Percentiles rank a stretch among this genome's conserved stretches.
Conservation (phyloP, 2,329 filamentous ascomycete species). For the Anisogramma anomala region DNA sequence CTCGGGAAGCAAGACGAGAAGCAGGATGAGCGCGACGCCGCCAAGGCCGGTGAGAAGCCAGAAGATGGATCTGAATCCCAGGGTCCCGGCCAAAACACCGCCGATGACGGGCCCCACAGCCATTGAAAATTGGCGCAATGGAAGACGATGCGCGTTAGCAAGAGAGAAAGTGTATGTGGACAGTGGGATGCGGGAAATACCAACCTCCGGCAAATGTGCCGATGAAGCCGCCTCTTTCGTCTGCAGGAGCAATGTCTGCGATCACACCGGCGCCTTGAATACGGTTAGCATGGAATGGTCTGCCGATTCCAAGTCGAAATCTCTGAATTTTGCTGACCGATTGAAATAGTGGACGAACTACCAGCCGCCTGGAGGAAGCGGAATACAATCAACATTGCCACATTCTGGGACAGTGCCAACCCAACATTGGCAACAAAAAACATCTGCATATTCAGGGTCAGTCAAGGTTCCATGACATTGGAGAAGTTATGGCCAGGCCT, state of each 20-base stretch:
- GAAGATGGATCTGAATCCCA: background rate
- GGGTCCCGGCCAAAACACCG: background rate
- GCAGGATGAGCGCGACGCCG: background rate
- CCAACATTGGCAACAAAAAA: background rate
- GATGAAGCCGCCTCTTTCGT: background rate
- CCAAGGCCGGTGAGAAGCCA: background rate
- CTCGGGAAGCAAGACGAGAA: slow-evolving; percentile 21
- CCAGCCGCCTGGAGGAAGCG: background rate
- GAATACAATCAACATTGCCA: background rate
- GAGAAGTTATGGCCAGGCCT: background rate
- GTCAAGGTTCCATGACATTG: background rate
- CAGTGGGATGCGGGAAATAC: too few relatives aligned
- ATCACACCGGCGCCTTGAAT: background rate
- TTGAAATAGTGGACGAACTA: background rate
- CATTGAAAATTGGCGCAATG: background rate
- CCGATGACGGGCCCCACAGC: background rate
- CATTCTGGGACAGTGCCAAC: background rate
- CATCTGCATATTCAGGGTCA: background rate
- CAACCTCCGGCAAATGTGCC: background rate
- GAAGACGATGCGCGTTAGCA: background rate
- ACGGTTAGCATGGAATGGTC: background rate
- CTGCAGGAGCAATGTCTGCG: background rate
- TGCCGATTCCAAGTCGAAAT: background rate
- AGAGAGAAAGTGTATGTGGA: background rate
- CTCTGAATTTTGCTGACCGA: background rate